phyloP scores from a whole-genome alignment of 2,329 filamentous ascomycete genomes.

The Coniochaeta sp. region DNA sequence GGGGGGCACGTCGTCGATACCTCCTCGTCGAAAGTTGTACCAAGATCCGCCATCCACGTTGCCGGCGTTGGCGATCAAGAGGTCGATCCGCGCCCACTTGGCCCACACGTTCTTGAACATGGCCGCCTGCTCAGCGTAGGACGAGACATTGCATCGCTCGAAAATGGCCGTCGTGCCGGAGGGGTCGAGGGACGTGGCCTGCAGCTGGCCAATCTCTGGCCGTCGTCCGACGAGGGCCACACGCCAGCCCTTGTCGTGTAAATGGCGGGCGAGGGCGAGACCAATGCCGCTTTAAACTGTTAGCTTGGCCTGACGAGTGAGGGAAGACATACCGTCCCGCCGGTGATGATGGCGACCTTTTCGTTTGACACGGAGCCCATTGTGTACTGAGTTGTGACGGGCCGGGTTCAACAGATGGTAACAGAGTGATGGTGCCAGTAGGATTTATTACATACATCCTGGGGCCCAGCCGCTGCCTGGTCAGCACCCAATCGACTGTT shows the following conservation, averaged over 20 bases:
- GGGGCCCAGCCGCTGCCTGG: too few species aligned
- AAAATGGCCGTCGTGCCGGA: slow-evolving; percentile 9
- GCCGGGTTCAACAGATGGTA: too few species aligned
- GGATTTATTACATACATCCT: too few species aligned
- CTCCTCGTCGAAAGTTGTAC: slow-evolving; percentile 8
- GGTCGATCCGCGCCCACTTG: slow-evolving; percentile 10
- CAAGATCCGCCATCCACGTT: slow-evolving; percentile 8
- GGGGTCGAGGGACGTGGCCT: slow-evolving; percentile 4
- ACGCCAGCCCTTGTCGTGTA: slow-evolving; percentile 7
- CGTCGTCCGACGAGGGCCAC: slow-evolving; percentile 7
- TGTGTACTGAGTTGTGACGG: too few species aligned
- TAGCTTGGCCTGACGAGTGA: too few species aligned
- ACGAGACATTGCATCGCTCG: slow-evolving; percentile 9
- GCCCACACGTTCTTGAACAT: slow-evolving; percentile 10
- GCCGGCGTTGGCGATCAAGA: slow-evolving; percentile 12
- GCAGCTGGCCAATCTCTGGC: background rate
- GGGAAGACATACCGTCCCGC: slow-evolving; percentile 3
- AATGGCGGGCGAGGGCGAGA: slow-evolving; percentile 5
- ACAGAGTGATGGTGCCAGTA: too few species aligned
- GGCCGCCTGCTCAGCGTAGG: slow-evolving; percentile 7
- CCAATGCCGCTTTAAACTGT: slow-evolving; percentile 10
- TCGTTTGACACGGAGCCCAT: background rate
- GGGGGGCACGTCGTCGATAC: slow-evolving; percentile 10
- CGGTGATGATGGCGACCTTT: slow-evolving; percentile 9
- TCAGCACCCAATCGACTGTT: too few species aligned